Base-by-base conservation (phyloP, 345 rosid species). In the Brassica nigra region DNA sequence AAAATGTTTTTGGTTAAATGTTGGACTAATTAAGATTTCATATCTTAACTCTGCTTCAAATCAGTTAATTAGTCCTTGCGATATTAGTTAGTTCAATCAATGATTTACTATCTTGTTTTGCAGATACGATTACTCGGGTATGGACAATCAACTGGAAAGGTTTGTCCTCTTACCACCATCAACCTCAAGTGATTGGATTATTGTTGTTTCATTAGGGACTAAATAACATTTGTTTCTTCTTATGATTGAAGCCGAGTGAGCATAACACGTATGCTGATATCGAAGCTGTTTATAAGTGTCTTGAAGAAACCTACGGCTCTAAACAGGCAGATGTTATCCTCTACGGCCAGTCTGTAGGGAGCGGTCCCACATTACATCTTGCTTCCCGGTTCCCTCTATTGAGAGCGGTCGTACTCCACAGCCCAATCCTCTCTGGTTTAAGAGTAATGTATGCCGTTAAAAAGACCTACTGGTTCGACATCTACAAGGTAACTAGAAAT, bases 121-220 rank as follows among this genome's bases (percentile, higher is more conserved):
- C 90, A 95, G 97, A 83, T 92, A 92, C 72, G 99, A 95, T 85
- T 95, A 95, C 85, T 92, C 7, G 98, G 99, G 27, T 95, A 95
- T 68, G 99, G 99, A 64, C 97, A 90, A 55, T 95, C 99, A 77
- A 84, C 91, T 54, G 99, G 99, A 86, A 95, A 95, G 97, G 99
- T 95, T 78, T 74, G 88, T 78, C 83, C 57, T 79, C 49, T 42
- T 10, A 39, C 28, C 66, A 10, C 2, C 70, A 62, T 23, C 31
- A 20, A 58, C n/a, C 30, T 16, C 5, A 18, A 18, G 4, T 55
- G 28, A 55, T 55, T 11, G 57, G 28, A 58, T 39, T 39, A 39
- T 37, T 27, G 8, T 4, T 27, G 4, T 27, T 9, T 11, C 27
- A 52, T 15, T 59, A 0, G 8, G 63, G n/a, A 9, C 31, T 58